Evolutionary conservation across 73 alveolate genomes (phyloP).

Genomic region (Paramecium sexaurelia): DNA sequence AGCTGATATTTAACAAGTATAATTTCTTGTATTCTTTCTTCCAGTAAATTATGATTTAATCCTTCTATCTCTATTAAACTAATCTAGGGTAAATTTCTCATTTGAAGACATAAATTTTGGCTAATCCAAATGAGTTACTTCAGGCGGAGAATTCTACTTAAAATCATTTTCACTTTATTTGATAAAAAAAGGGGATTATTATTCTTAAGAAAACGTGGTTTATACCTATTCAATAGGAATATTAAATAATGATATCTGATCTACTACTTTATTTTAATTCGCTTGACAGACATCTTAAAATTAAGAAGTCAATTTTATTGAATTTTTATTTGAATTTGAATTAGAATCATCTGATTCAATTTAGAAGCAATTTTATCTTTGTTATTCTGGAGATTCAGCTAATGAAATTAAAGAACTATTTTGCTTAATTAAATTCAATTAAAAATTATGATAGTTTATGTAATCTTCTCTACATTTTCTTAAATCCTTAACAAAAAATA

Average conservation of each 20-base stretch:
- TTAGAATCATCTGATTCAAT: neutral
- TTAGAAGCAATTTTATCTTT: neutral
- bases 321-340: slow-evolving; percentile 7
- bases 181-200: neutral
- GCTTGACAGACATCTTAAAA: neutral
- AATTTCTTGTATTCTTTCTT: slow-evolving; percentile 9
- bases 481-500: neutral
- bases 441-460: neutral
- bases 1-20: neutral
- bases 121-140: neutral
- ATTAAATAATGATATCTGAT: neutral
- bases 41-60: neutral
- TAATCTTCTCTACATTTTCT: neutral
- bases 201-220: neutral
- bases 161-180: neutral
- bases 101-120: neutral
- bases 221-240: neutral
- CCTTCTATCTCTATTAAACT: neutral
- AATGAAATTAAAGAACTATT: neutral
- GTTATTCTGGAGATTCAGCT: neutral
- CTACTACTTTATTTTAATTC: neutral
- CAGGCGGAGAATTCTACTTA: neutral
- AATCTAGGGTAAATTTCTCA: neutral
- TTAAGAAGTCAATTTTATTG: neutral
- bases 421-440: neutral